These are phyloP conservation scores for Carex pumila DNA, from an alignment of 176 grass and related monocot species.

Conservation along the genomic window DNA sequence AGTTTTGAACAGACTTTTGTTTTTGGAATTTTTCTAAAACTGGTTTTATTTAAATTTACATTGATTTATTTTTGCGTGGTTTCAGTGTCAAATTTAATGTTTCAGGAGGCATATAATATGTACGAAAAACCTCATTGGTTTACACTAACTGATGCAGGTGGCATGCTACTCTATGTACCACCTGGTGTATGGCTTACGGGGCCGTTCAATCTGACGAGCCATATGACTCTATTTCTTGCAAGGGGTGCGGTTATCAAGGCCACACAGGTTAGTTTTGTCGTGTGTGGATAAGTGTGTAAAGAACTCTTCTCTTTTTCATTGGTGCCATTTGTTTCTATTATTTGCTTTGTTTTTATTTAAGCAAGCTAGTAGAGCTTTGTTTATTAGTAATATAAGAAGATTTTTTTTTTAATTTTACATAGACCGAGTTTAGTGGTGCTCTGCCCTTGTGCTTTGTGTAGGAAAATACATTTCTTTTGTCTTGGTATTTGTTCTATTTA, in stretches of 20 bases:
- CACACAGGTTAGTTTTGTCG: constrained; percentile 30
- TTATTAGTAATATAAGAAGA: too few species aligned
- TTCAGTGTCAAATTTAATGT: not conserved
- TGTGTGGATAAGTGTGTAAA: constrained; percentile 4
- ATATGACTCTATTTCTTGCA: constrained; percentile 82
- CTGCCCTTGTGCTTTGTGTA: not conserved
- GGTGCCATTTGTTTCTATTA: not conserved
- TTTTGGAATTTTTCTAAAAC: not conserved
- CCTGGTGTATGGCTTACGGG: constrained; percentile 74
- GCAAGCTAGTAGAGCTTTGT: too few species aligned
- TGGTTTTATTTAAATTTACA: not conserved
- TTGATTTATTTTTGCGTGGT: not conserved
- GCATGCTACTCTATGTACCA: constrained; percentile 60
- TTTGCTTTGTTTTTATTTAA: constrained; percentile 10
- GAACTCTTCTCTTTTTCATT: not conserved
- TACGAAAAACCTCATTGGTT: not conserved
- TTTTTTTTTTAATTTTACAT: too few species aligned
- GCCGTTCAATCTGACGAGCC: constrained; percentile 77
- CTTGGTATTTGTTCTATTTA: not conserved
- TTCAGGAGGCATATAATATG: not conserved
- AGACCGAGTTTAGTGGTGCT: constrained; percentile 3
- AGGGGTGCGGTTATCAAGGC: constrained; percentile 58
- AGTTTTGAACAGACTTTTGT: not conserved
- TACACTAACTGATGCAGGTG: constrained; percentile 23
- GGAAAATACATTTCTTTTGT: not conserved